A percentile compares a stretch with the other conserved stretches of the same genome.
phyloP scores from a whole-genome alignment of 352 stramenopile genomes.

The Pythium aphanidermatum region DNA sequence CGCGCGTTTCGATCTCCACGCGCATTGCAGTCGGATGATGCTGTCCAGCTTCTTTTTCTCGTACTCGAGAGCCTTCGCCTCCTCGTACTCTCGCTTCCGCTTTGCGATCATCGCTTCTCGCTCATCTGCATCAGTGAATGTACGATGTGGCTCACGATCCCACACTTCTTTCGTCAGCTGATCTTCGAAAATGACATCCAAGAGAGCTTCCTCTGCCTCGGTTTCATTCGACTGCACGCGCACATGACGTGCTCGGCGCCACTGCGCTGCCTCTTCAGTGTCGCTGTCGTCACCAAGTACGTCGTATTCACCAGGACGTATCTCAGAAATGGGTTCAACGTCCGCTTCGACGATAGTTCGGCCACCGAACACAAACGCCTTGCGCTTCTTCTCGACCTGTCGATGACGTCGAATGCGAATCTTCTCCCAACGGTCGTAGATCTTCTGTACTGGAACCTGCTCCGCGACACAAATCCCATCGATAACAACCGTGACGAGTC shows the following conservation, averaged over 20 bases:
- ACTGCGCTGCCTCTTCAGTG: neutral
- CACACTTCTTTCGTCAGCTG: constrained; percentile 40
- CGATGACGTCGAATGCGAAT: constrained; percentile 40
- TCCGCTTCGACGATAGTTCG: constrained; percentile 11
- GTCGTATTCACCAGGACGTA: constrained; percentile 13
- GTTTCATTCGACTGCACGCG: constrained; percentile 19
- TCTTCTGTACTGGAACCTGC: constrained; percentile 44
- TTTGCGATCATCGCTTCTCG: constrained; percentile 31
- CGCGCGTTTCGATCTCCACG: constrained; percentile 64
- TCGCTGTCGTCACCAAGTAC: constrained; percentile 13
- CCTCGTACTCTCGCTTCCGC: constrained; percentile 33
- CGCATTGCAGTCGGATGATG: constrained; percentile 66
- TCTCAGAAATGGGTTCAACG: neutral
- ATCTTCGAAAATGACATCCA: constrained; percentile 58
- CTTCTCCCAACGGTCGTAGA: constrained; percentile 53
- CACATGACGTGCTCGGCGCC: constrained; percentile 2
- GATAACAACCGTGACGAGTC: constrained; percentile 44
- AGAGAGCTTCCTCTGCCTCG: constrained; percentile 13
- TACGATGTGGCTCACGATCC: constrained; percentile 21
- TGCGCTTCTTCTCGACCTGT: constrained; percentile 25
- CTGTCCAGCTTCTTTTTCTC: constrained; percentile 42
- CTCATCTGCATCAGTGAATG: constrained; percentile 20
- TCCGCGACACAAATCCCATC: constrained; percentile 48
- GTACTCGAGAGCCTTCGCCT: constrained; percentile 26
- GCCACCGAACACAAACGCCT: constrained; percentile 43